These are phyloP conservation scores for Curvularia verruculosa DNA, from an alignment of 2,329 filamentous ascomycete species.

Conservation along the genomic window DNA sequence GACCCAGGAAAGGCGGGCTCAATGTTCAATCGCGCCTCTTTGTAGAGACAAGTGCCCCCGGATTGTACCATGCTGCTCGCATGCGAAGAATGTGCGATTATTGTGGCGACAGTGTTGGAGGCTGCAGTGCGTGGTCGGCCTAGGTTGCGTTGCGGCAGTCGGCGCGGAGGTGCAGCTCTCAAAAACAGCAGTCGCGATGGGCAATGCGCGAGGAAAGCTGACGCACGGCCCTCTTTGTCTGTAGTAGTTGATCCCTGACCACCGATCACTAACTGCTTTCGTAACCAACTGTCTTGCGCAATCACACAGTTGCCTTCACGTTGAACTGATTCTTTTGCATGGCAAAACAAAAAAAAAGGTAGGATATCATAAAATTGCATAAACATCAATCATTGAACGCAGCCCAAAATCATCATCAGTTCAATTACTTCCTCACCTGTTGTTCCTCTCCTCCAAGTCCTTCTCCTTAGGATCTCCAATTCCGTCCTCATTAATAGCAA, in stretches of 20 bases:
- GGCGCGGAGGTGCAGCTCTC: slow-evolving; percentile 31
- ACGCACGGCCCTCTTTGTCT: slow-evolving; percentile 23
- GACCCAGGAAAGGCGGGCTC: slow-evolving; percentile 73
- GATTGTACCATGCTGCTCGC: slow-evolving; percentile 71
- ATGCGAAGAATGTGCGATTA: slow-evolving; percentile 49
- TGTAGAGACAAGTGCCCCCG: slow-evolving; percentile 73
- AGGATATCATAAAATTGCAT: slow-evolving; percentile 11
- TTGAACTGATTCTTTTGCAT: background rate
- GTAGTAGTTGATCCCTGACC: slow-evolving; percentile 1
- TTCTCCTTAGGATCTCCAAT: slow-evolving; percentile 96
- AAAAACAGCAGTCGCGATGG: slow-evolving; percentile 44
- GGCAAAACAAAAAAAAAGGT: background rate
- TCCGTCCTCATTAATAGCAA: slow-evolving; percentile 95
- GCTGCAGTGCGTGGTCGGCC: slow-evolving; percentile 21
- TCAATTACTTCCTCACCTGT: slow-evolving; percentile 19
- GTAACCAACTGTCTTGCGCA: background rate
- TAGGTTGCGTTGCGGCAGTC: slow-evolving; percentile 23
- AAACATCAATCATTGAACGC: slow-evolving; percentile 3
- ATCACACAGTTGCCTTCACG: background rate
- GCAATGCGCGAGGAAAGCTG: slow-evolving; percentile 25
- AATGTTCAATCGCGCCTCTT: slow-evolving; percentile 84
- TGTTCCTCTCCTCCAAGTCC: slow-evolving; percentile 76
- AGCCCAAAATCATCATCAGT: slow-evolving; percentile 12
- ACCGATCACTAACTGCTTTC: background rate
- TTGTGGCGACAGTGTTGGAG: slow-evolving; percentile 8